Evolutionary conservation across 108 stramenopile species (phyloP).

Genomic region (Nitzschia palea): DNA sequence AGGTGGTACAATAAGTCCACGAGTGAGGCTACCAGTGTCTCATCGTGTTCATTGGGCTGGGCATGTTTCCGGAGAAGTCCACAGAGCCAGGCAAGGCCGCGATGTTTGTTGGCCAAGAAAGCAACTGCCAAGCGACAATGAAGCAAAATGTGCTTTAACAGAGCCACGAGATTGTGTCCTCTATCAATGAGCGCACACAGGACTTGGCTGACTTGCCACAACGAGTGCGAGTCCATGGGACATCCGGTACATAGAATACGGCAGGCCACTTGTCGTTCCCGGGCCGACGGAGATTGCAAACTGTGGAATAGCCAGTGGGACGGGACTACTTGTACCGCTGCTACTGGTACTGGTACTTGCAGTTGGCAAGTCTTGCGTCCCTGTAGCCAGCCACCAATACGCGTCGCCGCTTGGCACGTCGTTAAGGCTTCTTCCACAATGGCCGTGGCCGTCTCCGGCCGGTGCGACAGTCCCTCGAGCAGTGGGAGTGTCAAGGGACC

Average conservation of each 20-base stretch:
- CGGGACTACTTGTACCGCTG: background rate
- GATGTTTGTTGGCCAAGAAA: slow-evolving; percentile 12
- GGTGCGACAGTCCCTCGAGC: slow-evolving; percentile 33
- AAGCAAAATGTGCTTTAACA: slow-evolving; percentile 18
- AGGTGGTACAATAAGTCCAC: slow-evolving; percentile 19
- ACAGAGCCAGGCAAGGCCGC: slow-evolving; percentile 18
- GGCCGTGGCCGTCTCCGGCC: slow-evolving; percentile 12
- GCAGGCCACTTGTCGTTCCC: slow-evolving; percentile 29
- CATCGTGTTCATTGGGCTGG: background rate
- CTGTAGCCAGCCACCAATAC: slow-evolving; percentile 17
- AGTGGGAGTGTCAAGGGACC: slow-evolving; percentile 25
- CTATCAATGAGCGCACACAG: background rate
- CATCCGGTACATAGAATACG: slow-evolving; percentile 28
- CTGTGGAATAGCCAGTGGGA: slow-evolving; percentile 36
- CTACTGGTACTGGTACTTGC: slow-evolving; percentile 6
- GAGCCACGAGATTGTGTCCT: slow-evolving; percentile 2
- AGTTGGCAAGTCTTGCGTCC: background rate
- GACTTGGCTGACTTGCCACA: slow-evolving; percentile 18
- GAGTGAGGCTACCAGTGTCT: background rate
- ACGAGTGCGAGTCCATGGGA: slow-evolving; percentile 14
- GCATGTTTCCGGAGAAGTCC: slow-evolving; percentile 5
- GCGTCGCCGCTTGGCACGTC: slow-evolving; percentile 17
- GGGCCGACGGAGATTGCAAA: slow-evolving; percentile 22
- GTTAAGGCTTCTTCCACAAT: slow-evolving; percentile 19
- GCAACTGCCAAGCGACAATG: slow-evolving; percentile 1